These are phyloP conservation scores for Leptodermis oblonga DNA, from an alignment of 257 asterid genomes.

Conservation along the genomic window DNA sequence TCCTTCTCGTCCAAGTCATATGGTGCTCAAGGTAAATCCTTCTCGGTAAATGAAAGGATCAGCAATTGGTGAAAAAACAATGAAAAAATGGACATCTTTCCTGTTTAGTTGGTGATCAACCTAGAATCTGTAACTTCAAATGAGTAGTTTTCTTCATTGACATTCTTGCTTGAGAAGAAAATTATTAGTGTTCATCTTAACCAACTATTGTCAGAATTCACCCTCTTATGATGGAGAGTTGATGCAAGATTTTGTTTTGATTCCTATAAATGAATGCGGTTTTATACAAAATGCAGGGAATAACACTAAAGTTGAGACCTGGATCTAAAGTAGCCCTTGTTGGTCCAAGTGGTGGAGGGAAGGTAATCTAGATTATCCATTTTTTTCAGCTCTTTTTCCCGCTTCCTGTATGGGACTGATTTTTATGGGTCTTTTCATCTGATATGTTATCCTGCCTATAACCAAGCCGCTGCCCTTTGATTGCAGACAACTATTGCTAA, in stretches of 20 bases:
- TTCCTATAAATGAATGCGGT: background rate
- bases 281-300: conserved; percentile 48
- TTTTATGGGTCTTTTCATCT: background rate
- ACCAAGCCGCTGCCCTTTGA: conserved; percentile 1
- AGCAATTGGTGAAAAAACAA: background rate
- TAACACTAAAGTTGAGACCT: conserved; percentile 52
- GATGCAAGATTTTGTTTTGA: background rate
- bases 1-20: conserved; percentile 80
- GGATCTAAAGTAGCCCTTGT: conserved; percentile 87
- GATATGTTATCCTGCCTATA: background rate
- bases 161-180: no score
- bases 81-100: background rate
- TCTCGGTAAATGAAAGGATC: background rate
- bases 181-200: no score
- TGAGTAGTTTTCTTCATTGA: background rate
- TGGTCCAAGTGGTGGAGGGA: conserved; percentile 96
- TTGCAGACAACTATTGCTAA: conserved; percentile 86
- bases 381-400: background rate
- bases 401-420: background rate
- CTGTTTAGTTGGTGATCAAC: background rate
- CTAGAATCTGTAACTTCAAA: background rate
- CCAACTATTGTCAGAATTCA: background rate
- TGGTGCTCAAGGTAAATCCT: conserved; percentile 67
- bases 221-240: background rate
- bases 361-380: conserved; percentile 38